phyloP scores from a whole-genome alignment of 345 rosid species.

The Raphanus sativus region DNA sequence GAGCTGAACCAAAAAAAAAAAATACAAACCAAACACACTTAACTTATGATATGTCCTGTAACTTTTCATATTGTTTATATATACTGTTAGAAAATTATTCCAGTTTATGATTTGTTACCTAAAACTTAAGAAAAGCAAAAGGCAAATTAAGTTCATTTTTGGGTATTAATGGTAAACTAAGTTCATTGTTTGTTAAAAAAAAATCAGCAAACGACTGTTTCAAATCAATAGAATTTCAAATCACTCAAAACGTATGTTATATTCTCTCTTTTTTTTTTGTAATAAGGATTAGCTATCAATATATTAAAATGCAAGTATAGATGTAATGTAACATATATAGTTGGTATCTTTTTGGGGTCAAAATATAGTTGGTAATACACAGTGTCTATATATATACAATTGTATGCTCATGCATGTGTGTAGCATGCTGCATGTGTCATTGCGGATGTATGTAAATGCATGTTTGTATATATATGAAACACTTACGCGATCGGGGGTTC shows the following conservation, averaged over 20 bases:
- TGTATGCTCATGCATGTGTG: conserved; percentile 16
- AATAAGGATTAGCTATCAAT: not conserved
- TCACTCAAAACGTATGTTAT: not conserved
- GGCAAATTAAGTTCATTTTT: not conserved
- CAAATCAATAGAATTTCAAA: not conserved
- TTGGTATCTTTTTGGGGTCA: not conserved
- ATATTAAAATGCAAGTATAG: not conserved
- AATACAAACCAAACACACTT: not conserved
- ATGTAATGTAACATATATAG: not conserved
- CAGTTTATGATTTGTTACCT: not conserved
- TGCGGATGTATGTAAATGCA: conserved; percentile 6
- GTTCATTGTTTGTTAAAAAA: not conserved
- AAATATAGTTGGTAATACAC: not conserved
- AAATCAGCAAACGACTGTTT: not conserved
- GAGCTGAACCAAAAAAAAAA: not conserved
- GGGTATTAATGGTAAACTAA: not conserved
- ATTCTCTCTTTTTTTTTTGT: not conserved
- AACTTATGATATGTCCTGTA: not conserved
- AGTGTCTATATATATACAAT: not conserved
- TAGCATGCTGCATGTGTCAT: not conserved
- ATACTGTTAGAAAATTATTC: not conserved
- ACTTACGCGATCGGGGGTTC: conserved; percentile 68
- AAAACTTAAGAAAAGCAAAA: not conserved
- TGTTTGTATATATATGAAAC: not conserved
- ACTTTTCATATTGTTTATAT: not conserved